Percentiles rank a stretch among this genome's conserved stretches.
These are phyloP conservation scores for Ustanciosporium gigantosporum DNA, from an alignment of 1,284 basidiomycete genomes.

Conservation along the genomic window DNA sequence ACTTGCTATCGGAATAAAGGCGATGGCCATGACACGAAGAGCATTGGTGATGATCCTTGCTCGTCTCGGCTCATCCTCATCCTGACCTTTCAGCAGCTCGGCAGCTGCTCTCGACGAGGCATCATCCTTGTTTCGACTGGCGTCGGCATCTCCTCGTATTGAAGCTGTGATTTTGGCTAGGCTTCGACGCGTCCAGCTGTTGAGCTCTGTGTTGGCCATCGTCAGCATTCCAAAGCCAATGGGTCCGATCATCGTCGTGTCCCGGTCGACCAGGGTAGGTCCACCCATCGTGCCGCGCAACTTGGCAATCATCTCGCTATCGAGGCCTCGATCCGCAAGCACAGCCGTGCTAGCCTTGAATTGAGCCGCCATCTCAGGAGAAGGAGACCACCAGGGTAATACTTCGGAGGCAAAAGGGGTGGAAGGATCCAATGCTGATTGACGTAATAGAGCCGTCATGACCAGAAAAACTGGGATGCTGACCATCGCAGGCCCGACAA, in stretches of 20 bases:
- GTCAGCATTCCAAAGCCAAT: slow-evolving; percentile 51
- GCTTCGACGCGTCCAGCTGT: slow-evolving; percentile 41
- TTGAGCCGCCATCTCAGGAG: slow-evolving; percentile 41
- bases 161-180: slow-evolving; percentile 22
- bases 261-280: slow-evolving; percentile 49
- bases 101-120: slow-evolving; percentile 23
- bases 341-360: slow-evolving; percentile 43
- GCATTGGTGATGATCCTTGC: slow-evolving; percentile 68
- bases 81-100: slow-evolving; percentile 4
- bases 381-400: slow-evolving; percentile 55
- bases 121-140: neutral
- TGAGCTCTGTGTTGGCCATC: slow-evolving; percentile 51
- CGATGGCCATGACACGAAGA: slow-evolving; percentile 70
- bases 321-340: slow-evolving; percentile 50
- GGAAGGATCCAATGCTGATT: slow-evolving; percentile 33
- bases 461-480: slow-evolving; percentile 52
- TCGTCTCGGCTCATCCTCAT: slow-evolving; percentile 37
- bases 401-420: slow-evolving; percentile 41
- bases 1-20: slow-evolving; percentile 75
- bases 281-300: slow-evolving; percentile 47
- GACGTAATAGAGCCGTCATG: slow-evolving; percentile 47
- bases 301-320: slow-evolving; percentile 34
- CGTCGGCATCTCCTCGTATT: slow-evolving; percentile 2
- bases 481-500: slow-evolving; percentile 45
- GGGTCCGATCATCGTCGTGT: slow-evolving; percentile 51